Base-by-base conservation (phyloP, 495 filamentous ascomycete genomes). In the Penicillium malachiteum region DNA sequence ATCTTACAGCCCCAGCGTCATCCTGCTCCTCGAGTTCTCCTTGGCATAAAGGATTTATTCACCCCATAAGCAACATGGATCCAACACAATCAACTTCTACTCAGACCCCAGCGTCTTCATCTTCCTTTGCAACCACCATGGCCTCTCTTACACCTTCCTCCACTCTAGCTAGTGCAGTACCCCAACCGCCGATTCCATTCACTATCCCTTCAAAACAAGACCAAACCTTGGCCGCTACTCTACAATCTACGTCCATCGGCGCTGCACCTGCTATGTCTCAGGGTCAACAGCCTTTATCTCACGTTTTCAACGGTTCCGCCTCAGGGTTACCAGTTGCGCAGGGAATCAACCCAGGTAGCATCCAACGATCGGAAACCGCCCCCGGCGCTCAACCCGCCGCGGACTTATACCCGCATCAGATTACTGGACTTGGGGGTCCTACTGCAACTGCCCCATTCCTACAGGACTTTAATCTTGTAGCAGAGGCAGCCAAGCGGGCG, bases 401-500 rank as follows among this genome's bases (percentile, higher is more conserved):
- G 17, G 61, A 67, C 7, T 3, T 45, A 33, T 69, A 71, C 42
- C 65, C 68, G 2, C 70, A 75, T 18, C 64, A 72, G 44, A 67
- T 69, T 32, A 48, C 63, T 62, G 54, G 64, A 56, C 31, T 80
- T 58, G 71, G 83, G 8, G 72, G 69, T n/a, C 76, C 75, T 7
- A 79, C 74, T 30, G 77, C 74, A 34, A 90, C 69, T 69, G 84
- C 70, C 47, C 81, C 63, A 7, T 91, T 87, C 67, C 73, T 92
- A 48, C 82, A 85, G 55, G 88, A 96, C 70, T 90, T 90, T 67
- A 92, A 80, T 48, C 80, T 97, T 18, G 83, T 97, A 12, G 92
- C 92, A n/a, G 93, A 97, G 73, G 93, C 93, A 3, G 93, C 91
- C 48, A 96, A 96, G 67, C 82, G 93, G 41, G 93, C 93, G 7